Conservation (phyloP, 257 asterid species). For the Coffea canephora region DNA sequence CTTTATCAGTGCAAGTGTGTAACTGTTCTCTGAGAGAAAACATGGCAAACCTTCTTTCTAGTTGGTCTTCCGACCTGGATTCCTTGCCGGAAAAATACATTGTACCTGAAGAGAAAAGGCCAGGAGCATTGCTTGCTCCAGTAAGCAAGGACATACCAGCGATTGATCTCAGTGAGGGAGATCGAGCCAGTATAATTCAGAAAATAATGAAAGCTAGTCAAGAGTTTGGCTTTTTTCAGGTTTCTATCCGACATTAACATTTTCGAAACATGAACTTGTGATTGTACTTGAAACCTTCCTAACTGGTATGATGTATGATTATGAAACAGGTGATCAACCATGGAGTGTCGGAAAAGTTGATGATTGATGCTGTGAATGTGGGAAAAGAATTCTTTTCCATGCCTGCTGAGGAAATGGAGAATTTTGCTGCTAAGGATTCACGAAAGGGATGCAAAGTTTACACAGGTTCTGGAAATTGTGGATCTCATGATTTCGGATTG, state of each 20-base stretch:
- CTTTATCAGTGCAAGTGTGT: too few species aligned
- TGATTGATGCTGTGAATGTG: constrained; percentile 7
- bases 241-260: background rate
- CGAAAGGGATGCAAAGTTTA: background rate
- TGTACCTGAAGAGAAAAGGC: constrained; percentile 4
- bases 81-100: constrained; percentile 6
- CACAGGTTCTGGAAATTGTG: background rate
- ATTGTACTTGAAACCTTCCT: too few species aligned
- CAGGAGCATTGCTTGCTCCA: background rate
- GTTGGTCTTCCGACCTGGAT: background rate
- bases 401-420: constrained; percentile 7
- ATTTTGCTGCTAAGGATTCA: background rate
- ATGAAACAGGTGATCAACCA: constrained; percentile 14
- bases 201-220: constrained; percentile 7
- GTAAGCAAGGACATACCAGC: constrained; percentile 6
- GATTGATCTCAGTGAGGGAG: constrained; percentile 5
- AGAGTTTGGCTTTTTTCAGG: constrained; percentile 17
- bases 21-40: too few species aligned
- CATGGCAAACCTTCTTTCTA: constrained; percentile 5
- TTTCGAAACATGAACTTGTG: too few species aligned
- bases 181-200: background rate
- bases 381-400: too few species aligned
- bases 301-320: too few species aligned
- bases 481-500: background rate
- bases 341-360: constrained; percentile 14